Evolutionary conservation across 2,329 filamentous ascomycete species (phyloP).

Genomic region (Beauveria bassiana): DNA sequence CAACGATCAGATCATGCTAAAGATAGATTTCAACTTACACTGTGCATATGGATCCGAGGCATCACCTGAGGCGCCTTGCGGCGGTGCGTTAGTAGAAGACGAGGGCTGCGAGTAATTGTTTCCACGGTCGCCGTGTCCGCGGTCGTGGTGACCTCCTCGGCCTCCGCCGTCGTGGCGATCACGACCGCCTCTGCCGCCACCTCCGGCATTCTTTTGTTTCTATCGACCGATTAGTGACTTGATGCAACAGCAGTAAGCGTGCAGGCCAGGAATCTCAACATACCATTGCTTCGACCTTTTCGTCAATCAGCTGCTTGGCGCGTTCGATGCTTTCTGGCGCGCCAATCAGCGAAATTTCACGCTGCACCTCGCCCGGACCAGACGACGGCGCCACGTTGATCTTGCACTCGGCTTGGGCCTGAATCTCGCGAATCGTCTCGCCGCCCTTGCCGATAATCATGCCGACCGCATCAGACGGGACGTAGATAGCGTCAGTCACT

Average conservation of each 20-base stretch:
- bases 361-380: conserved; percentile 68
- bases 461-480: conserved; percentile 84
- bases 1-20: conserved; percentile 11
- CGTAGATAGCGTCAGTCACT: conserved; percentile 73
- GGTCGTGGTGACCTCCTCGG: conserved; percentile 13
- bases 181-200: conserved; percentile 33
- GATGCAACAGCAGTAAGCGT: neutral
- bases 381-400: conserved; percentile 85
- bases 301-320: conserved; percentile 79
- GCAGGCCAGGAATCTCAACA: conserved; percentile 26
- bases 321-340: conserved; percentile 67
- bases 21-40: conserved; percentile 40
- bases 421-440: conserved; percentile 92
- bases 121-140: conserved; percentile 41
- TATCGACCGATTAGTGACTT: conserved; percentile 26
- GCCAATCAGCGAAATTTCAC: conserved; percentile 81
- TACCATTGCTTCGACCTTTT: conserved; percentile 87
- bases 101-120: conserved; percentile 40
- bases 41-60: conserved; percentile 65
- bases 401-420: conserved; percentile 79
- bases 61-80: conserved; percentile 38
- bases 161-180: conserved; percentile 33
- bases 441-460: conserved; percentile 97
- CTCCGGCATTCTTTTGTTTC: conserved; percentile 44
- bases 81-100: conserved; percentile 35